These are phyloP conservation scores for Kodamaea plutei DNA, from an alignment of 1,139 yeast genomes.

Conservation along the genomic window DNA sequence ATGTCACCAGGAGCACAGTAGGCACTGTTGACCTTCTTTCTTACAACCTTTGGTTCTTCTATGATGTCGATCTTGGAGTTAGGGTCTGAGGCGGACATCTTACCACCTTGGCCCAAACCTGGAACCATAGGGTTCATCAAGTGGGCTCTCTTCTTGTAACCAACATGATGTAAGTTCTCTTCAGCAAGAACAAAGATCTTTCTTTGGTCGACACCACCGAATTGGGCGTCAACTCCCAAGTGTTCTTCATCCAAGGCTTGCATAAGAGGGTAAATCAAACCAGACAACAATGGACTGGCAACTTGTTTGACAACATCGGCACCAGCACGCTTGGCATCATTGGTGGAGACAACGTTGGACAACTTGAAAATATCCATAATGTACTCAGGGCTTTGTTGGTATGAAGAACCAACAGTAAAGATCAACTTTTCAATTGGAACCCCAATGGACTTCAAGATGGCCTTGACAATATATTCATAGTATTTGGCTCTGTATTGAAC, in stretches of 20 bases:
- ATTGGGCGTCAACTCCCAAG: slow-evolving; percentile 86
- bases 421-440: slow-evolving; percentile 87
- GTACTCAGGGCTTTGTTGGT: slow-evolving; percentile 74
- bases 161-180: slow-evolving; percentile 80
- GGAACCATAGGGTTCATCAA: slow-evolving; percentile 99
- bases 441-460: slow-evolving; percentile 78
- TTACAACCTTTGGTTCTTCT: slow-evolving; percentile 83
- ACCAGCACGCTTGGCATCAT: slow-evolving; percentile 98
- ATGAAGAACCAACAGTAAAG: slow-evolving; percentile 84
- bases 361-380: slow-evolving; percentile 85
- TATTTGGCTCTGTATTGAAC: slow-evolving; percentile 85
- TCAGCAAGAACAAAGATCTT: slow-evolving; percentile 97
- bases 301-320: slow-evolving; percentile 99
- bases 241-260: slow-evolving; percentile 96
- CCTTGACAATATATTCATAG: slow-evolving; percentile 78
- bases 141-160: slow-evolving; percentile 97
- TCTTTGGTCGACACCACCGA: slow-evolving; percentile 99
- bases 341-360: slow-evolving; percentile 80
- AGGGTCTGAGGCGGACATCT: slow-evolving; percentile 99
- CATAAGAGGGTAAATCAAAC: slow-evolving; percentile 96
- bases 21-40: slow-evolving; percentile 88
- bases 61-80: slow-evolving; percentile 91
- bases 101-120: slow-evolving; percentile 94
- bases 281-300: slow-evolving; percentile 86
- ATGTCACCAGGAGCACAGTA: slow-evolving; percentile 95